These are phyloP conservation scores for Pestalotiopsis sp. DNA, from an alignment of 2,329 filamentous ascomycete genomes.

Conservation along the genomic window DNA sequence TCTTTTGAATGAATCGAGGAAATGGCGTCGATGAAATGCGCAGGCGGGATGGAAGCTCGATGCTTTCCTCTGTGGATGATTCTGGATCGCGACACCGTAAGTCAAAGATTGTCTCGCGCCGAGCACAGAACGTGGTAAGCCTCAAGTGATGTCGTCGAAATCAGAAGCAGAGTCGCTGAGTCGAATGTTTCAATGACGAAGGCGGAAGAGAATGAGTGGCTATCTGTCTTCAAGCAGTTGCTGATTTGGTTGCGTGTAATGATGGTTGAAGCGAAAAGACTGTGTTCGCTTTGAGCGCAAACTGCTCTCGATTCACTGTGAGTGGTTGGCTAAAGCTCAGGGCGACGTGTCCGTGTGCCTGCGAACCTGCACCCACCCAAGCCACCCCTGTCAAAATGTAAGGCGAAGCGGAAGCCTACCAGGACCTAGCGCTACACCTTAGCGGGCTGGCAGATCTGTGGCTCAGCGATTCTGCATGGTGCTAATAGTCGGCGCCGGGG, in stretches of 20 bases:
- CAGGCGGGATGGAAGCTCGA: background rate
- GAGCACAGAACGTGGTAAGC: background rate
- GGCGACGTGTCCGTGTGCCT: slow-evolving; percentile 1
- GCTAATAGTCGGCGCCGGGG: too few species aligned
- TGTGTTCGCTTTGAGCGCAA: background rate
- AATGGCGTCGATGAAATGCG: background rate
- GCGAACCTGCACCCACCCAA: background rate
- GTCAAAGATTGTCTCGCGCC: background rate
- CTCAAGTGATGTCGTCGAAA: background rate
- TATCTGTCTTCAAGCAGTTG: background rate
- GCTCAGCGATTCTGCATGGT: too few species aligned
- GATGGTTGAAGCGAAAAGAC: background rate
- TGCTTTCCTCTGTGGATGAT: background rate
- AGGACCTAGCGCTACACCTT: background rate
- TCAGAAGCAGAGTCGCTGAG: background rate
- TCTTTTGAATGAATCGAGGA: background rate
- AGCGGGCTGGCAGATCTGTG: background rate
- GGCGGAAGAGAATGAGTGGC: background rate
- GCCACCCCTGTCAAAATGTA: background rate
- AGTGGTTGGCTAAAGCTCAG: background rate
- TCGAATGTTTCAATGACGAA: background rate
- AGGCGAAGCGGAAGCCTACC: background rate
- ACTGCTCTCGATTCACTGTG: background rate
- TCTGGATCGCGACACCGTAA: background rate
- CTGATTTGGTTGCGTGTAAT: background rate